phyloP scores from a whole-genome alignment of 1,139 yeast species.

The Taphrina communis region DNA sequence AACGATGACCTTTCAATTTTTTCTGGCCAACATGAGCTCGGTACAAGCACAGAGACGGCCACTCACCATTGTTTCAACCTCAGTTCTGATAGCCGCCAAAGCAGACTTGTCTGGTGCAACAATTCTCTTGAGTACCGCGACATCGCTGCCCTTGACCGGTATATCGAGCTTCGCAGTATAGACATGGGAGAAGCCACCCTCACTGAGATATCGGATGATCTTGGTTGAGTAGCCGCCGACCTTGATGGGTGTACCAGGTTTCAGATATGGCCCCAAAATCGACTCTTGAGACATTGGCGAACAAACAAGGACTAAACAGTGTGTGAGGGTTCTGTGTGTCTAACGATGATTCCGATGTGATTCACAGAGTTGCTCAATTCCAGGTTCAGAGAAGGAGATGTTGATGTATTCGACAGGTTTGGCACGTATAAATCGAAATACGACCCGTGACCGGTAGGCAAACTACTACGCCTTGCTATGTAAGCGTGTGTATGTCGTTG shows the following conservation, averaged over 20 bases:
- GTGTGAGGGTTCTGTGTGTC: too few relatives aligned
- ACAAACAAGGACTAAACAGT: too few relatives aligned
- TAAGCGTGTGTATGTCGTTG: too few relatives aligned
- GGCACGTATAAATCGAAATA: too few relatives aligned
- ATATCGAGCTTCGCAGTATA: constrained; percentile 59
- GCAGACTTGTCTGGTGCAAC: constrained; percentile 76
- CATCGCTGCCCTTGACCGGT: constrained; percentile 49
- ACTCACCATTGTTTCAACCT: constrained; percentile 73
- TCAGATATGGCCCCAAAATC: constrained; percentile 44
- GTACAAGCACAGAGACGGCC: background rate
- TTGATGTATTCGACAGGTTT: too few relatives aligned
- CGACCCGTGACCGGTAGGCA: too few relatives aligned
- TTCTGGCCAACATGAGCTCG: constrained; percentile 52
- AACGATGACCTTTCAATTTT: constrained; percentile 73
- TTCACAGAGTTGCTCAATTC: too few relatives aligned
- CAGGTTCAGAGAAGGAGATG: too few relatives aligned
- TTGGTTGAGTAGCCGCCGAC: constrained; percentile 70
- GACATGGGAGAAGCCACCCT: constrained; percentile 79
- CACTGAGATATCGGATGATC: constrained; percentile 66
- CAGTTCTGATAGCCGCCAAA: constrained; percentile 69
- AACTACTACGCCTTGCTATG: too few relatives aligned
- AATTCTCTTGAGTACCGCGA: constrained; percentile 73
- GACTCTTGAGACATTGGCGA: constrained; percentile 24
- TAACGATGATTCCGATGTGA: too few relatives aligned
- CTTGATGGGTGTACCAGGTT: constrained; percentile 67